These are phyloP conservation scores for Scutellaria baicalensis DNA, from an alignment of 257 asterid genomes.

Conservation along the genomic window DNA sequence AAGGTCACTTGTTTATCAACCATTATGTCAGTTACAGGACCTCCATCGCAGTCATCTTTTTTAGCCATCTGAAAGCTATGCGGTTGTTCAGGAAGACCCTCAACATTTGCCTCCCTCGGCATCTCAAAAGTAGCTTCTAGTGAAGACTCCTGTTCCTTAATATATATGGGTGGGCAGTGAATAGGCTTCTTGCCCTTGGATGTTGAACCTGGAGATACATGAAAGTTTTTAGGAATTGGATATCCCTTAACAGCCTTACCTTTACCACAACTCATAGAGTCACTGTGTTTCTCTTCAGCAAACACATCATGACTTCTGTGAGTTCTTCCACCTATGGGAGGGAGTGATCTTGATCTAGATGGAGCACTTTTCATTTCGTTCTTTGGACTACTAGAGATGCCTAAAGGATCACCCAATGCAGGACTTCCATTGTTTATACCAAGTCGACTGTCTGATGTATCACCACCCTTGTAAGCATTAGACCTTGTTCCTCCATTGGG, in stretches of 20 bases:
- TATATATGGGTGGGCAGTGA: slow-evolving; percentile 15
- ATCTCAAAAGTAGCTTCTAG: slow-evolving; percentile 30
- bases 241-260: slow-evolving; percentile 30
- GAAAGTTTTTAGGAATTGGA: slow-evolving; percentile 18
- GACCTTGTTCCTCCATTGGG: slow-evolving; percentile 30
- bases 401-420: slow-evolving; percentile 21
- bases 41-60: slow-evolving; percentile 7
- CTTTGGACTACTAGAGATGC: slow-evolving; percentile 25
- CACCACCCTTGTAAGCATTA: slow-evolving; percentile 13
- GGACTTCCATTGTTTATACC: slow-evolving; percentile 20
- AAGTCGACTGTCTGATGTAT: slow-evolving; percentile 12
- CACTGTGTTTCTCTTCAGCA: slow-evolving; percentile 15
- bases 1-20: slow-evolving; percentile 21
- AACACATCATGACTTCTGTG: slow-evolving; percentile 23
- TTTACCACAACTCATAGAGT: slow-evolving; percentile 12
- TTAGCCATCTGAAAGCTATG: slow-evolving; percentile 18
- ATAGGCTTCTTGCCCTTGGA: slow-evolving; percentile 32
- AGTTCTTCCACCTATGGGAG: slow-evolving; percentile 31
- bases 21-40: slow-evolving; percentile 17
- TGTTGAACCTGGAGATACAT: slow-evolving; percentile 24
- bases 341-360: slow-evolving; percentile 39
- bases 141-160: slow-evolving; percentile 22
- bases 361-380: slow-evolving; percentile 28
- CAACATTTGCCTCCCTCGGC: slow-evolving; percentile 24
- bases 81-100: slow-evolving; percentile 23